phyloP scores from a whole-genome alignment of 208 protist genomes.

The Tritrichomonas foetus region DNA sequence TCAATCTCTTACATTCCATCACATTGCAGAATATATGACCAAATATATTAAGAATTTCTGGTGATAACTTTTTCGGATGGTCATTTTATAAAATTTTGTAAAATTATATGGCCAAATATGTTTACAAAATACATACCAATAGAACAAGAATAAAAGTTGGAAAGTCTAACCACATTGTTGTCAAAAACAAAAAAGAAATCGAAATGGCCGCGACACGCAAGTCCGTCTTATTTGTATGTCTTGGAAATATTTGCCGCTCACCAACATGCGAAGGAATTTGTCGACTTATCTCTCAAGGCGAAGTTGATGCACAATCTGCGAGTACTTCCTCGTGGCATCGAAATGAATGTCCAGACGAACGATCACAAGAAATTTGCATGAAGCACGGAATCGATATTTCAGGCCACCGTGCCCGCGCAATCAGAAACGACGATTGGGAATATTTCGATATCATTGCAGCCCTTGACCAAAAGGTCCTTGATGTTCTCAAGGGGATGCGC shows the following conservation, averaged over 20 bases:
- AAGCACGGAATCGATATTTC: background rate
- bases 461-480: background rate
- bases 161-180: too few relatives aligned
- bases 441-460: constrained; percentile 34
- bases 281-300: background rate
- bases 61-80: too few relatives aligned
- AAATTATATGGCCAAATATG: too few relatives aligned
- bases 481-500: background rate
- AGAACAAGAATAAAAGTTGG: too few relatives aligned
- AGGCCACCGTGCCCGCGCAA: background rate
- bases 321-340: background rate
- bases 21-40: too few relatives aligned
- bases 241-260: background rate
- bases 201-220: too few relatives aligned
- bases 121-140: too few relatives aligned
- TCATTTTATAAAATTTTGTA: too few relatives aligned
- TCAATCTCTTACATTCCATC: too few relatives aligned
- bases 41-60: too few relatives aligned
- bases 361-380: constrained; percentile 3
- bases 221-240: constrained; percentile 10
- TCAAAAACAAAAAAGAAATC: too few relatives aligned
- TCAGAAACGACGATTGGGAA: background rate
- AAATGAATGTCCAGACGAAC: background rate
- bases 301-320: background rate
- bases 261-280: constrained; percentile 34